phyloP scores from a whole-genome alignment of 768 basidiomycete genomes.

The Tricholoma flavovirens region DNA sequence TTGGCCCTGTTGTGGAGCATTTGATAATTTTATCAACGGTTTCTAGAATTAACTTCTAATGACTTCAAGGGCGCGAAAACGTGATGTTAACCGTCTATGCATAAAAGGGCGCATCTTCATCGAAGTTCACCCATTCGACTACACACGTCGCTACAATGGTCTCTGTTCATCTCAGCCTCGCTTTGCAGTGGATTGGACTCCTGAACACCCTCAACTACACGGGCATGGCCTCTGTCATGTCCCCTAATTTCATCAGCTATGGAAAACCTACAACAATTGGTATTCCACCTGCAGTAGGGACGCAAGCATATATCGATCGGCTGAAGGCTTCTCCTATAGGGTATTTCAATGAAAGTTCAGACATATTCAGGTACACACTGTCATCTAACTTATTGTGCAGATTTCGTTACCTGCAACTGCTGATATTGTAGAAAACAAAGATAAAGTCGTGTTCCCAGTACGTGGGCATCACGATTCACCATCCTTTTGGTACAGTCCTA shows the following conservation, averaged over 20 bases:
- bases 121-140: too few relatives aligned
- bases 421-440: conserved; percentile 6
- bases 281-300: background rate
- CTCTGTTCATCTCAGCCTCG: background rate
- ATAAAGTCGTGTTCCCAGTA: conserved; percentile 9
- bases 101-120: too few relatives aligned
- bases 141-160: background rate
- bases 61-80: too few relatives aligned
- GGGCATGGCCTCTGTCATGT: background rate
- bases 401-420: conserved; percentile 1
- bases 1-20: too few relatives aligned
- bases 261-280: background rate
- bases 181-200: background rate
- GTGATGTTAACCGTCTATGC: too few relatives aligned
- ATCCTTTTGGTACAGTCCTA: background rate
- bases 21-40: too few relatives aligned
- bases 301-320: background rate
- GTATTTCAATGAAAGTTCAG: background rate
- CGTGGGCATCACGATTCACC: conserved; percentile 8
- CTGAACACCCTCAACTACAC: background rate
- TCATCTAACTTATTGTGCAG: background rate
- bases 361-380: too few relatives aligned
- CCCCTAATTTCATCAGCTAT: background rate
- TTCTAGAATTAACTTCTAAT: too few relatives aligned
- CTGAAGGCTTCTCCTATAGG: background rate